These are phyloP conservation scores for Meyerozyma sp. DNA, from an alignment of 1,139 yeast species.

Conservation along the genomic window DNA sequence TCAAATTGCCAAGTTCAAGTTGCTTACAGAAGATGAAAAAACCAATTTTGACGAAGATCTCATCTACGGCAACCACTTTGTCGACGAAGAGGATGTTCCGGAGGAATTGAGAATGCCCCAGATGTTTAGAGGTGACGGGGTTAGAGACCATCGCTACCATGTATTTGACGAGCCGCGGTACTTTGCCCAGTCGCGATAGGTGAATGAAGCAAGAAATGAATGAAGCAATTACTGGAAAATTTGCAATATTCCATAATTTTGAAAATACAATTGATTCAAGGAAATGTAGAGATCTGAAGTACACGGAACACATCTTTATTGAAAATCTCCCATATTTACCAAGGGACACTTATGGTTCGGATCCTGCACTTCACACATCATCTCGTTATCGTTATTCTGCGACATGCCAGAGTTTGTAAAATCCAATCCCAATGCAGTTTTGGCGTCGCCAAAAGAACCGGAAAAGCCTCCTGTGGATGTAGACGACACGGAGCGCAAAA, in stretches of 20 bases:
- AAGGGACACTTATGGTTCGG: background rate
- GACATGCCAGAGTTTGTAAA: conserved; percentile 3
- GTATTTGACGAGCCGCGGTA: conserved; percentile 90
- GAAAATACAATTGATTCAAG: background rate
- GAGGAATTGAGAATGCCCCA: conserved; percentile 71
- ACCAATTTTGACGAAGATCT: conserved; percentile 26
- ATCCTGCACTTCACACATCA: background rate
- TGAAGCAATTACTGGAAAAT: background rate
- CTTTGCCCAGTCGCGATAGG: conserved; percentile 33
- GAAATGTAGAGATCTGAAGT: no score
- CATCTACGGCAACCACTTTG: conserved; percentile 50
- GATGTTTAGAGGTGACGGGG: conserved; percentile 88
- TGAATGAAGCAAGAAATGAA: no score
- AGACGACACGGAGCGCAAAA: conserved; percentile 7
- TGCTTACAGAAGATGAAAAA: conserved; percentile 42
- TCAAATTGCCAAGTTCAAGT: conserved; percentile 88
- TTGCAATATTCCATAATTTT: background rate
- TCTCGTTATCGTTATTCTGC: background rate
- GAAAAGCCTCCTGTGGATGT: background rate
- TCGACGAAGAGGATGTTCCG: conserved; percentile 54
- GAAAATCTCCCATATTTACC: background rate
- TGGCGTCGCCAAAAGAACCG: background rate
- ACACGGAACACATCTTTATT: background rate
- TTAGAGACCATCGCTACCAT: conserved; percentile 88
- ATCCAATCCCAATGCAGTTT: background rate